Evolutionary conservation across 2,329 filamentous ascomycete species (phyloP).

Genomic region (Penicillium sclerotiorum): DNA sequence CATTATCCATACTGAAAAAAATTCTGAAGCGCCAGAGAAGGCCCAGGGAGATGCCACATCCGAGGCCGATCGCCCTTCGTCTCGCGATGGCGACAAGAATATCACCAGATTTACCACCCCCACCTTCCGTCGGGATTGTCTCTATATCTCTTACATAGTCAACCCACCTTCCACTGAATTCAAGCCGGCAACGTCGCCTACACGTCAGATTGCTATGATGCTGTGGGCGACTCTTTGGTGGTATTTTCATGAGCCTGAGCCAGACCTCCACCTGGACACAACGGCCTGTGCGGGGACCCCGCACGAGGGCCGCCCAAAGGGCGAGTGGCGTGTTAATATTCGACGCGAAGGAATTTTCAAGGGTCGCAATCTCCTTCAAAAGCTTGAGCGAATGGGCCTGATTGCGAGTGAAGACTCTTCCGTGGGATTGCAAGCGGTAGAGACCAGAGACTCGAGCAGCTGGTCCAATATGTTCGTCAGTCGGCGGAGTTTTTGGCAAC

Average conservation of each 20-base stretch:
- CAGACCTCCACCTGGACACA: conserved; percentile 65
- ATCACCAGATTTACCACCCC: conserved; percentile 65
- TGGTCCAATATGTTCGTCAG: conserved; percentile 85
- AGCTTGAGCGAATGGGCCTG: conserved; percentile 91
- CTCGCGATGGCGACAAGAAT: conserved; percentile 35
- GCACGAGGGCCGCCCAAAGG: conserved; percentile 70
- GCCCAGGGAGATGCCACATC: conserved; percentile 22
- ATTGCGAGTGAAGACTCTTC: conserved; percentile 74
- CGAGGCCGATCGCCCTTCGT: conserved; percentile 16
- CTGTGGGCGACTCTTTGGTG: conserved; percentile 92
- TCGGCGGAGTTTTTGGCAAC: conserved; percentile 84
- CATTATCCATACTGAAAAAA: conserved; percentile 70
- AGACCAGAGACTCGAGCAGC: conserved; percentile 63
- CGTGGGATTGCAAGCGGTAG: conserved; percentile 64
- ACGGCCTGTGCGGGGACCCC: conserved; percentile 68
- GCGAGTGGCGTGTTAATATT: conserved; percentile 85
- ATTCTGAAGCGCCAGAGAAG: conserved; percentile 34
- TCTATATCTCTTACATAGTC: conserved; percentile 91
- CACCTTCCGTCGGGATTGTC: conserved; percentile 74
- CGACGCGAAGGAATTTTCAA: conserved; percentile 86
- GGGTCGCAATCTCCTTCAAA: conserved; percentile 78
- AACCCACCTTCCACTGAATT: conserved; percentile 79
- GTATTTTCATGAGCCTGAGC: conserved; percentile 91
- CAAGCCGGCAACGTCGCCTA: conserved; percentile 77
- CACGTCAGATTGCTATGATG: conserved; percentile 93